Base-by-base conservation (phyloP, 2,329 filamentous ascomycete species). In the Cryphonectria carpinicola region DNA sequence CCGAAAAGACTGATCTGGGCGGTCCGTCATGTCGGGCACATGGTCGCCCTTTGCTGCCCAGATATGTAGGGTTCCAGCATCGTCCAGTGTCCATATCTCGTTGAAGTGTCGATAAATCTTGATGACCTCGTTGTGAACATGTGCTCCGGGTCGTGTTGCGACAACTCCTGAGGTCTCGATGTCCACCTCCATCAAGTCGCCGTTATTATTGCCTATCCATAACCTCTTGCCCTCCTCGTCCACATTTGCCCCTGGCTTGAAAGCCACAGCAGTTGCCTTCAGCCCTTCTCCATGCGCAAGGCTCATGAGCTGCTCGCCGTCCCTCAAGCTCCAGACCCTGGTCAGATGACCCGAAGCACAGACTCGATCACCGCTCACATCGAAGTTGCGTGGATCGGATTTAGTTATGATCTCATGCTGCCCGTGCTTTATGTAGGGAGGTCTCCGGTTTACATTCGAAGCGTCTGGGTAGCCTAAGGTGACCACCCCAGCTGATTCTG, bases 51-150 rank as follows among this genome's bases (percentile, higher is more conserved):
- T 93, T 4, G 95, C 91, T 1, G 89, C 90, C 96, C 96, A 99
- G 6, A 98, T 88, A 74, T 94, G 90, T 19, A 99, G 83, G 62
- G 92, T 93, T 14, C 96, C 96, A 63, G 92, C 90, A 74, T 98
- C 95, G 78, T 98, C 96, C 64, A 99, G 80, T 0, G 95, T 95
- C 96, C 96, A 99, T 79, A 99, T 88, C 77, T 98, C 93, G 74
- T 94, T 93, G 73, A 89, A 91, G 79, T 97, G 92, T 54, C 96
- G 90, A 78, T 93, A 92, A 58, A 99, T 97, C 76, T 90, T 93
- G 73, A 93, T 88, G 66, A 99, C 88, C 75, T 97, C 93, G 72
- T 90, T 87, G 58, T 93, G 89, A 10, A 90, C 89, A 76, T 98
- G 96, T 2, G 93, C 92, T 66, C 86, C 89, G 2, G 87, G 82